Evolutionary conservation across 2,329 filamentous ascomycete genomes (phyloP).

Genomic region (Verticillium longisporum): DNA sequence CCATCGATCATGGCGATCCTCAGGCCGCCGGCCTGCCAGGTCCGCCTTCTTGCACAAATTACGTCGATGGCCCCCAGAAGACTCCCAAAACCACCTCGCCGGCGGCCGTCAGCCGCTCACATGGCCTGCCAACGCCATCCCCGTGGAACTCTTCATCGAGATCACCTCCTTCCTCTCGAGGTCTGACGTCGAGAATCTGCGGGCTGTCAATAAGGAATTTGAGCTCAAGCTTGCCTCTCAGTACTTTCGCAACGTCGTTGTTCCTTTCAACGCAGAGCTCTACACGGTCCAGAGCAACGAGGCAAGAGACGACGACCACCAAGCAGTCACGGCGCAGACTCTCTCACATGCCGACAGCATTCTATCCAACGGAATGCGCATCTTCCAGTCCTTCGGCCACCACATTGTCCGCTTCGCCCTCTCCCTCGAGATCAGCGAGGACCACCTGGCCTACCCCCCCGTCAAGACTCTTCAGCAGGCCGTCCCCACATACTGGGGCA

Average conservation of each 20-base stretch:
- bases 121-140: conserved; percentile 34
- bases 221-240: conserved; percentile 49
- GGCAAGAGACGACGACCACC: conserved; percentile 10
- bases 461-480: conserved; percentile 48
- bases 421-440: conserved; percentile 60
- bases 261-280: conserved; percentile 59
- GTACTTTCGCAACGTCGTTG: conserved; percentile 57
- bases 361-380: conserved; percentile 45
- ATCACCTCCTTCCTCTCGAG: conserved; percentile 50
- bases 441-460: conserved; percentile 40
- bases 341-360: conserved; percentile 15
- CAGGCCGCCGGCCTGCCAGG: background rate
- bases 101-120: background rate
- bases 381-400: conserved; percentile 54
- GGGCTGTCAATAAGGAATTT: conserved; percentile 52
- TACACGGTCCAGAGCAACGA: conserved; percentile 31
- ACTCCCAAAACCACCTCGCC: background rate
- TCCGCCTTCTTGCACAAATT: background rate
- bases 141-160: conserved; percentile 55
- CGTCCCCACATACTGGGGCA: conserved; percentile 54
- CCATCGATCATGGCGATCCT: background rate
- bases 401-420: conserved; percentile 59
- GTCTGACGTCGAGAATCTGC: conserved; percentile 51
- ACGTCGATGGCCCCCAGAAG: background rate
- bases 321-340: conserved; percentile 14